These are phyloP conservation scores for Luffa aegyptiaca DNA, from an alignment of 306 rosid genomes.

Conservation along the genomic window DNA sequence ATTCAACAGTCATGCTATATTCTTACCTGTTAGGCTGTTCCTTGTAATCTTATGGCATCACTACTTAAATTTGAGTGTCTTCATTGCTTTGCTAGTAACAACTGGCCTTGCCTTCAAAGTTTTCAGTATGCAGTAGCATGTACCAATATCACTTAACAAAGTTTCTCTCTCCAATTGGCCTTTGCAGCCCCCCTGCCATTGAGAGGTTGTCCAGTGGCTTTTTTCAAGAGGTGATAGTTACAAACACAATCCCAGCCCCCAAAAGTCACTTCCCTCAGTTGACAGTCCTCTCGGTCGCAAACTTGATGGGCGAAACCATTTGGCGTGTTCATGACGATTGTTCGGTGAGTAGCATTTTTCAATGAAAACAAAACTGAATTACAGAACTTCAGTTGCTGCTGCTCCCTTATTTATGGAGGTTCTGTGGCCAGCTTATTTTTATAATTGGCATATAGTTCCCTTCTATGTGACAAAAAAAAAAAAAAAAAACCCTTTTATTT, in stretches of 20 bases:
- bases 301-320: conserved; percentile 93
- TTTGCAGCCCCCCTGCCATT: conserved; percentile 89
- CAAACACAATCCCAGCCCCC: conserved; percentile 78
- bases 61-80: neutral
- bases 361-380: conserved; percentile 13
- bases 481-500: neutral
- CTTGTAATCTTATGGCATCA: neutral
- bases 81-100: neutral
- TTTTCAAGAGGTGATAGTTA: conserved; percentile 92
- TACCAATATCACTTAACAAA: neutral
- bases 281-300: conserved; percentile 86
- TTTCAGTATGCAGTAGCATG: neutral
- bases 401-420: neutral
- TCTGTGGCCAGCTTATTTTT: neutral
- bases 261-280: conserved; percentile 89
- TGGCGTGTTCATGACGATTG: conserved; percentile 99
- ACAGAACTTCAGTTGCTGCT: neutral
- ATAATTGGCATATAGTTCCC: neutral
- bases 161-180: neutral
- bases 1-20: neutral
- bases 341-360: conserved; percentile 86
- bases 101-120: neutral
- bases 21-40: neutral
- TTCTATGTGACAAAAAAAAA: neutral
- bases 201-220: conserved; percentile 85